Conservation (phyloP, 1,284 basidiomycete species). For the Paramarasmius palmivorus region DNA sequence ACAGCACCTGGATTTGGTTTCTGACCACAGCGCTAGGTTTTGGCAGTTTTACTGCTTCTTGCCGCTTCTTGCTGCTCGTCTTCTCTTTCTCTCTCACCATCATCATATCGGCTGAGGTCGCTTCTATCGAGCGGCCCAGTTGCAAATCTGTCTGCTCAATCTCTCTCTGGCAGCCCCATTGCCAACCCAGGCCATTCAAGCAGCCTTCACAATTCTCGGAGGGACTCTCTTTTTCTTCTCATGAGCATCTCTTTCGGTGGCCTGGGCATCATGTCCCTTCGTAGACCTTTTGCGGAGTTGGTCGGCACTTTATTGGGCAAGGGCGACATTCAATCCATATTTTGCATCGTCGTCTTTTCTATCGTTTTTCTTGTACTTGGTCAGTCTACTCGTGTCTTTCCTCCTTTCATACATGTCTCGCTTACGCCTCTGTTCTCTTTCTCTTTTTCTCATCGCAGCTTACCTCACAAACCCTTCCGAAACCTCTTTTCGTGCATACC, state of each 20-base stretch:
- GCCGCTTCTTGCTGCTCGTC: neutral
- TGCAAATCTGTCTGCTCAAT: conserved; percentile 44
- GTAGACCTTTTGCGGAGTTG: conserved; percentile 50
- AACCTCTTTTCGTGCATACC: conserved; percentile 88
- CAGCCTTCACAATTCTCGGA: conserved; percentile 34
- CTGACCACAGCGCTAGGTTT: too few species aligned
- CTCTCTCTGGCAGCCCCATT: conserved; percentile 33
- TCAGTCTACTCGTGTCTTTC: conserved; percentile 36
- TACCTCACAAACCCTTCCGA: conserved; percentile 94
- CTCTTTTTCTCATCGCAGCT: conserved; percentile 49
- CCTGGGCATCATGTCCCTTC: conserved; percentile 60
- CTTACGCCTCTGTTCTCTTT: conserved; percentile 16
- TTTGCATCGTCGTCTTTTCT: conserved; percentile 65
- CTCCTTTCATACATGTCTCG: conserved; percentile 12
- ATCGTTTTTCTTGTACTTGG: conserved; percentile 73
- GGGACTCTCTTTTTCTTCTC: conserved; percentile 46
- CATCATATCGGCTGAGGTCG: conserved; percentile 29
- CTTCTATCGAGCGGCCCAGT: conserved; percentile 32
- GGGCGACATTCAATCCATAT: conserved; percentile 65
- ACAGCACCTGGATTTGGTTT: too few species aligned
- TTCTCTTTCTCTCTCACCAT: conserved; percentile 9
- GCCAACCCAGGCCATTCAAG: conserved; percentile 36
- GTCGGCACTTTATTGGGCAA: conserved; percentile 51
- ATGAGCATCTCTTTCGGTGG: conserved; percentile 67
- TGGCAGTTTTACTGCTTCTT: neutral